Conservation (phyloP, 1,284 basidiomycete species). For the Moniliella sp. region DNA sequence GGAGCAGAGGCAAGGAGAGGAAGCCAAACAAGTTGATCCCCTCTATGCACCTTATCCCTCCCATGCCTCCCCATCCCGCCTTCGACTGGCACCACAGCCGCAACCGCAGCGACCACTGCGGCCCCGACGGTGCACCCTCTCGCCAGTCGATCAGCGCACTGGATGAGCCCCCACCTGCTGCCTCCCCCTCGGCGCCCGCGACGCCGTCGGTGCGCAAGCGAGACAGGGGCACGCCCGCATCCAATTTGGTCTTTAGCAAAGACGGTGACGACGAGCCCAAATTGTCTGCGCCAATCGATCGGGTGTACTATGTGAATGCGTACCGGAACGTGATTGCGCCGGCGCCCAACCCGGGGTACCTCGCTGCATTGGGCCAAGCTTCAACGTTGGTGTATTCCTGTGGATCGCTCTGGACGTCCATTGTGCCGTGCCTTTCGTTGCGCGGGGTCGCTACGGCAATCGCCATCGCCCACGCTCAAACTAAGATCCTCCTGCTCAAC, state of each 20-base stretch:
- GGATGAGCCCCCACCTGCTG: no score
- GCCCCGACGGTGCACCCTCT: no score
- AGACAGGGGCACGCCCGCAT: neutral
- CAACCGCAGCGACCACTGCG: no score
- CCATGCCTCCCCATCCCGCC: no score
- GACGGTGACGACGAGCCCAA: neutral
- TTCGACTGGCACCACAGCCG: no score
- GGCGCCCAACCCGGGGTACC: slow-evolving; percentile 58
- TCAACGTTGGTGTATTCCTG: slow-evolving; percentile 69
- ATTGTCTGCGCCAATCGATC: slow-evolving; percentile 1
- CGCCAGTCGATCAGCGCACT: no score
- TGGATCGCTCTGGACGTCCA: slow-evolving; percentile 67
- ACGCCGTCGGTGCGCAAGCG: no score
- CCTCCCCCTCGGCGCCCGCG: no score
- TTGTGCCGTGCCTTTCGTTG: slow-evolving; percentile 71
- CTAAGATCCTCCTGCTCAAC: slow-evolving; percentile 72
- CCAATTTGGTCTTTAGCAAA: neutral
- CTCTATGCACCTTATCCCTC: no score
- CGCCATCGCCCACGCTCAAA: slow-evolving; percentile 45
- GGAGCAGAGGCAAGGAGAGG: no score
- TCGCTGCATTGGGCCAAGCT: slow-evolving; percentile 46
- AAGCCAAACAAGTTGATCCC: no score
- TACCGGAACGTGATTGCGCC: slow-evolving; percentile 54
- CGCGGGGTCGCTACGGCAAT: slow-evolving; percentile 60
- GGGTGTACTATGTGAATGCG: slow-evolving; percentile 68